phyloP scores from a whole-genome alignment of 768 basidiomycete genomes.

The Jaapia argillacea region DNA sequence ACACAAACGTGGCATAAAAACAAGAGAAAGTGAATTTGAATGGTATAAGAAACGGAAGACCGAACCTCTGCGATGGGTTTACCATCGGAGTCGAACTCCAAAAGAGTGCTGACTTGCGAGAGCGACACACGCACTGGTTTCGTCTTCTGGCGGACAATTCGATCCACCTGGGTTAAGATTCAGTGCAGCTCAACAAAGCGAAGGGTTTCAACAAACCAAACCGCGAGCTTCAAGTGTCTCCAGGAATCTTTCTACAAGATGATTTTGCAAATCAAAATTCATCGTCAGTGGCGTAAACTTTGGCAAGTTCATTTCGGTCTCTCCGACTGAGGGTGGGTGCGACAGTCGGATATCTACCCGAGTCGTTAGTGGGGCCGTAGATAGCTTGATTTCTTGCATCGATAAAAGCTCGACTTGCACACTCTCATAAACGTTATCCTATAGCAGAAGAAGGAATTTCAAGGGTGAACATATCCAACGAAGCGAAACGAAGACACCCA shows the following conservation, averaged over 20 bases:
- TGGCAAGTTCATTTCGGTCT: constrained; percentile 10
- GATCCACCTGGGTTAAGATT: constrained; percentile 1
- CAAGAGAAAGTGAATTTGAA: too few relatives aligned
- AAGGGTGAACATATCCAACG: too few relatives aligned
- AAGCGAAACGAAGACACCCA: too few relatives aligned
- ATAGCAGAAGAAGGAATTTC: too few relatives aligned
- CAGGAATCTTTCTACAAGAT: constrained; percentile 27
- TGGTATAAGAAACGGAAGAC: too few relatives aligned
- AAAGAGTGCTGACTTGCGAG: not conserved
- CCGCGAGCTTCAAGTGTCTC: constrained; percentile 31
- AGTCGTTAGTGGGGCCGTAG: constrained; percentile 10
- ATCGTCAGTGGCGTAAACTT: constrained; percentile 16
- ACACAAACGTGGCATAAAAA: too few relatives aligned
- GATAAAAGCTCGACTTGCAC: constrained; percentile 4
- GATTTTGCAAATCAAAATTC: constrained; percentile 27
- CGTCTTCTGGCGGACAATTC: too few relatives aligned
- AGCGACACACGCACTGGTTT: not conserved
- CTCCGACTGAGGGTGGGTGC: not conserved
- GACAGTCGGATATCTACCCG: too few relatives aligned
- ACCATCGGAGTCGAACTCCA: not conserved
- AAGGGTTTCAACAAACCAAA: too few relatives aligned
- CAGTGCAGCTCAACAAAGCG: constrained; percentile 7
- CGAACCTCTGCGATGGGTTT: not conserved
- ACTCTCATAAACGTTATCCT: constrained; percentile 18
- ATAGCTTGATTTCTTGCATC: constrained; percentile 1